These are phyloP conservation scores for Hanseniaspora mollemarum DNA, from an alignment of 805 yeast genomes.

Conservation along the genomic window DNA sequence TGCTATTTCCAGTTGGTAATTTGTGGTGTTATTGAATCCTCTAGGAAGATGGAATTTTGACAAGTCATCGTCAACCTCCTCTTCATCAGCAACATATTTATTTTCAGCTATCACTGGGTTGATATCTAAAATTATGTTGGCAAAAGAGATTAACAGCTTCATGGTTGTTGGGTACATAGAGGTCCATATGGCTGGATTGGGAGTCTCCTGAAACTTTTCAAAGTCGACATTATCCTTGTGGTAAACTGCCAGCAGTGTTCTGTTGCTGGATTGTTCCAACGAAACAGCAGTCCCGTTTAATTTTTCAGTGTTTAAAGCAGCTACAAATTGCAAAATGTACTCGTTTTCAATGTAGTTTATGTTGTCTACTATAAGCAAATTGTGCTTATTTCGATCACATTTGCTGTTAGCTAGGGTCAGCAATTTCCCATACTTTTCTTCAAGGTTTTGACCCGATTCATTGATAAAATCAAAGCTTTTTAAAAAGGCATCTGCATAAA, in stretches of 20 bases:
- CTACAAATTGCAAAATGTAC: neutral
- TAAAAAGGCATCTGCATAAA: constrained; percentile 38
- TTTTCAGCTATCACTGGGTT: constrained; percentile 32
- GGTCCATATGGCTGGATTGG: constrained; percentile 6
- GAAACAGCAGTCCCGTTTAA: neutral
- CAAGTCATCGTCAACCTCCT: constrained; percentile 35
- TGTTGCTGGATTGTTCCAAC: constrained; percentile 18
- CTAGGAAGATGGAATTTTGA: constrained; percentile 38
- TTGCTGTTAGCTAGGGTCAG: constrained; percentile 17
- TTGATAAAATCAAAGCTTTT: constrained; percentile 31
- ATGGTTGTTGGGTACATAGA: constrained; percentile 39
- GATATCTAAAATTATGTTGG: constrained; percentile 60
- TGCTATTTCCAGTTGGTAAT: constrained; percentile 35
- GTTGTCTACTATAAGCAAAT: constrained; percentile 11
- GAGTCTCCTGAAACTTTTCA: constrained; percentile 16
- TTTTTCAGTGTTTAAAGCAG: neutral
- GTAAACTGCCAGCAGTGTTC: constrained; percentile 15
- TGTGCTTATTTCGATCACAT: constrained; percentile 5
- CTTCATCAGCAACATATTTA: constrained; percentile 34
- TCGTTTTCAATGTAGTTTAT: constrained; percentile 11
- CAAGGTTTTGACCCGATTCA: neutral
- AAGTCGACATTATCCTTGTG: constrained; percentile 37
- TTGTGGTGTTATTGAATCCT: constrained; percentile 42
- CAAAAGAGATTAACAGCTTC: constrained; percentile 53
- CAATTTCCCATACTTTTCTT: constrained; percentile 16